Base-by-base conservation (phyloP, 805 yeast species). In the Teunomyces funiuensis region DNA sequence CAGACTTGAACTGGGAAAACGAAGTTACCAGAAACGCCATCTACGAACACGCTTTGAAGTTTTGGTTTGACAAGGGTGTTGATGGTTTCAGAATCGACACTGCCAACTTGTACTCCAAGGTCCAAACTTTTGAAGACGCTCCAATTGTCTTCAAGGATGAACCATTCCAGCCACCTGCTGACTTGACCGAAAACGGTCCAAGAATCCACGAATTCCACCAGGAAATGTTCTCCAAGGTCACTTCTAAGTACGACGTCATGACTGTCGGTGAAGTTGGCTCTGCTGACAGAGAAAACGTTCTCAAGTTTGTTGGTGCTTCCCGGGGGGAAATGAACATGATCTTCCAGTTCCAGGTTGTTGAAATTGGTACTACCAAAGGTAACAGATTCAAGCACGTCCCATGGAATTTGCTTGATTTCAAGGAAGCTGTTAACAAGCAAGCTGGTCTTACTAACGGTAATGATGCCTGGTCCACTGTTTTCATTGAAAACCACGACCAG, bases 1-100 rank as follows among this genome's bases (percentile, higher is more conserved):
- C 83, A 11, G 84, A 79, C 52, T 64, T 79, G 52, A 79, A 79
- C 60, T 79, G 83, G 85, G 83, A 79, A 49, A 77, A 70, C 52
- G 68, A 58, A 41, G 73, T 58, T 38, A 52, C 58, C 41, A 58
- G 52, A 59, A 44, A 63, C 10, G 65, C 65, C 46, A 65, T 78
- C 41, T 75, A 75, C 58, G 63, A 74, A 28, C 55, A 65, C 17
- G 79, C 81, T 8, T 57, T 77, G 47, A 61, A 61, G 28, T 79
- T 68, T 57, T 79, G 84, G 83, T 71, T 71, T 42, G 70, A 74
- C 37, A 69, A 71, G 47, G 83, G 83, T 22, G 69, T 75, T 22
- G 81, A 77, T 53, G 83, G 83, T 2, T 79, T 79, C 63, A 66
- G 83, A 60, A 75, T 79, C 41, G 83, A 79, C 53, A 69, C 76